Evolutionary conservation across 2,329 filamentous ascomycete genomes (phyloP), one percentile per base, ranked within the genome.

Genomic region (Penicillium sp.): DNA sequence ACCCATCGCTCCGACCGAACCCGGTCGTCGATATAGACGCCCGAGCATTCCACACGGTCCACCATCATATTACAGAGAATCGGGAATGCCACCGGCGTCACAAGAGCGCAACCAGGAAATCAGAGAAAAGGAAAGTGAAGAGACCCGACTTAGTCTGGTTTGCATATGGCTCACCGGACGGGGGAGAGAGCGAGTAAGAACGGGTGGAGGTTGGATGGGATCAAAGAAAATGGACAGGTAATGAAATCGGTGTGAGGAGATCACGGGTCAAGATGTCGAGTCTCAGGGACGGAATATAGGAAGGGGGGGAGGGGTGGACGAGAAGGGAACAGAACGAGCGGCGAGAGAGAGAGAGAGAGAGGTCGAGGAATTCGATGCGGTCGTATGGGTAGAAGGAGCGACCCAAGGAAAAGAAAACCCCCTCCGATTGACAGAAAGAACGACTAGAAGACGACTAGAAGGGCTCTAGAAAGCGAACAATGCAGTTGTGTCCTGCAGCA

Each of bases 11-110:
- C 77, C 31, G 72, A 72, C 50, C 70, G 69, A 58, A 79, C 76
- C 55, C 78, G 73, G 61, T 77, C 75, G 64, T 80, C 78, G 48
- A 80, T 76, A 57, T 79, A 80, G 60, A 80, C 75, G 52, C 76
- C 78, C 58, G 71, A 72, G 62, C 74, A 78, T 58, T 76, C 74
- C 58, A 75, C 68, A 52, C 70, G 72, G 62, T 78, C 77, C 73
- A 75, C 74, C 76, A 77, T 78, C 55, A 52, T 72, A 61, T 66
- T 35, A 54, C 58, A 29, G 27, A 39, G 42, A 44, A 53, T 37
- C n/a, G 53, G 54, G 50, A 55, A 46, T 7, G n/a, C 21, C 42
- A 25, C 39, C 50, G 59, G 51, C 55, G 60, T 61, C 57, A 61
- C 56, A 50, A 50, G 44, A 45, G 50, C 54, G 49, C 50, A 35